Conservation (phyloP, 2,329 filamentous ascomycete genomes). For the Pseudocercospora macadamiae region DNA sequence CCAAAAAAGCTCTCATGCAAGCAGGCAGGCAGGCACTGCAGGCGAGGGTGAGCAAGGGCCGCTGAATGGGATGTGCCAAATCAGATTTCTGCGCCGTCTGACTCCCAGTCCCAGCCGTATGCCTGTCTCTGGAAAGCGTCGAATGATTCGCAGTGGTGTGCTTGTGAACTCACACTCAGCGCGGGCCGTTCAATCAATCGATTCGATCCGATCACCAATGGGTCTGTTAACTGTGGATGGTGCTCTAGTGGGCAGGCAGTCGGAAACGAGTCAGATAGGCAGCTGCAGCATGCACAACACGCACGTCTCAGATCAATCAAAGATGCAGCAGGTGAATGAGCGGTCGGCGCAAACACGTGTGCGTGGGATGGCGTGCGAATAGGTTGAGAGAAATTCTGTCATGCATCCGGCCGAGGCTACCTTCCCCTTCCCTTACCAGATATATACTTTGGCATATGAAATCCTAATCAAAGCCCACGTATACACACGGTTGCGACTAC, state of each 20-base stretch:
- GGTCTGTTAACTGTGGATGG: background rate
- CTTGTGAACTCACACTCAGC: background rate
- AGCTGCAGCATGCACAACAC: slow-evolving; percentile 1
- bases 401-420: background rate
- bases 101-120: background rate
- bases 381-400: slow-evolving; percentile 1
- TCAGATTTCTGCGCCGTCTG: slow-evolving; percentile 3
- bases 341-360: background rate
- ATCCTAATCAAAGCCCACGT: background rate
- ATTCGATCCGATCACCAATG: background rate
- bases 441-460: background rate
- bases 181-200: background rate
- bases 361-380: background rate
- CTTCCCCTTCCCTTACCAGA: background rate
- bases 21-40: background rate
- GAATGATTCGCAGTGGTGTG: background rate
- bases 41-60: slow-evolving; percentile 6
- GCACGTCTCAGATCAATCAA: background rate
- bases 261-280: background rate
- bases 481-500: background rate
- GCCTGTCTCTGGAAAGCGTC: background rate
- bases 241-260: background rate
- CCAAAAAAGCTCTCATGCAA: background rate
- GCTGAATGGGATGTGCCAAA: background rate
- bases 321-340: background rate